Evolutionary conservation across 106 monocot species (phyloP).

Genomic region (Dendrobium chrysotoxum): DNA sequence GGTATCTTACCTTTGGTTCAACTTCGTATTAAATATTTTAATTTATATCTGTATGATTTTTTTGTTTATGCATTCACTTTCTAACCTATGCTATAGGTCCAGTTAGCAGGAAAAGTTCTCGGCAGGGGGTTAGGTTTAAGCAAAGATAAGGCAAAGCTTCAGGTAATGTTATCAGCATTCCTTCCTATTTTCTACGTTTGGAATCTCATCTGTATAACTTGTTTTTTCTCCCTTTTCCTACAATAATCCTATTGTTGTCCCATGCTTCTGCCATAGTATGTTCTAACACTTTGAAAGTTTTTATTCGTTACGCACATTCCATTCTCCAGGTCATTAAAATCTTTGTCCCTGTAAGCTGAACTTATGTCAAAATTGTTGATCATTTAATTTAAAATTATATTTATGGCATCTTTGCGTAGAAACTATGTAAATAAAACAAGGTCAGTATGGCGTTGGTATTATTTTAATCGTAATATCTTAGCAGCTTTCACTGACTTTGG

Average conservation of each 20-base stretch:
- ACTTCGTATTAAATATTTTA: neutral
- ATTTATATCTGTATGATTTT: neutral
- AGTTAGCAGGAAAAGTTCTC: conserved; percentile 10
- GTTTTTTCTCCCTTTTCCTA: neutral
- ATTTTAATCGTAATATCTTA: neutral
- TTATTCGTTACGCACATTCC: neutral
- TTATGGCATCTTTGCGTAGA: neutral
- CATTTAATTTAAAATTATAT: neutral
- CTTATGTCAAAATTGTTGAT: neutral
- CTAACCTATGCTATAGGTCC: neutral
- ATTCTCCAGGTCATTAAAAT: neutral
- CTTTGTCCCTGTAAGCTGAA: neutral
- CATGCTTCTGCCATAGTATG: neutral
- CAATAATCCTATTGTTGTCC: neutral
- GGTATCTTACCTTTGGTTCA: conserved; percentile 1
- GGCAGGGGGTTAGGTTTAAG: conserved; percentile 4
- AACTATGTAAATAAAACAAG: neutral
- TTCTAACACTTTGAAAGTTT: neutral
- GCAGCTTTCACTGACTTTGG: neutral
- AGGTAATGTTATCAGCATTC: neutral
- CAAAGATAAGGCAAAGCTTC: conserved; percentile 8
- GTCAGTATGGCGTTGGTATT: neutral
- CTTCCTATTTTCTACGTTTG: neutral
- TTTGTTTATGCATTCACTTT: neutral
- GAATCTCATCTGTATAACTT: neutral